Conservation (phyloP, 768 basidiomycete species). For the Mycena venus region DNA sequence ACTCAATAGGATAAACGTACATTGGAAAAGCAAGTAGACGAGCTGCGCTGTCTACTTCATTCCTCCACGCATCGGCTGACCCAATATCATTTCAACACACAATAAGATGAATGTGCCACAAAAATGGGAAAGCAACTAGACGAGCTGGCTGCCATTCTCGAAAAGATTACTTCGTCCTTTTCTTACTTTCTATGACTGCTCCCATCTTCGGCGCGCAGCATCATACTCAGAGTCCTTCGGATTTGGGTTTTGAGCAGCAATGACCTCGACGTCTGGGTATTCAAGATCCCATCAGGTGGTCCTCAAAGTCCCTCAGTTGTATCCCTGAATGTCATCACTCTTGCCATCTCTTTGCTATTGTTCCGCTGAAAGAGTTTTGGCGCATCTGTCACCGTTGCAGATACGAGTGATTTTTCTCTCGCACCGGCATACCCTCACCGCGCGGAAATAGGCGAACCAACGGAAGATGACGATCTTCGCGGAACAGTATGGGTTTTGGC, state of each 20-base stretch:
- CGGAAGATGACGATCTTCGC: slow-evolving; percentile 71
- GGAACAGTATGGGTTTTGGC: slow-evolving; percentile 58
- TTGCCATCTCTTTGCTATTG: not conserved
- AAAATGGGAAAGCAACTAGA: slow-evolving; percentile 69
- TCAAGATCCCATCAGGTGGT: slow-evolving; percentile 52
- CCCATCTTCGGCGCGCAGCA: too few species aligned
- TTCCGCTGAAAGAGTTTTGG: too few species aligned
- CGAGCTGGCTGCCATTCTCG: slow-evolving; percentile 65
- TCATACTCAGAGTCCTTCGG: too few species aligned
- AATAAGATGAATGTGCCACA: slow-evolving; percentile 38
- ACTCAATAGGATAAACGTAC: too few species aligned
- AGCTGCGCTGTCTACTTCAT: slow-evolving; percentile 8
- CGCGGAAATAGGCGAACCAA: slow-evolving; percentile 53
- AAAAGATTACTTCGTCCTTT: slow-evolving; percentile 81
- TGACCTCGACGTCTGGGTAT: too few species aligned
- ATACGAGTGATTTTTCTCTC: slow-evolving; percentile 55
- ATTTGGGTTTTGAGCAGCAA: too few species aligned
- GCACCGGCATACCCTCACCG: slow-evolving; percentile 1
- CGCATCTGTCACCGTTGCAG: slow-evolving; percentile 63
- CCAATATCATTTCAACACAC: not conserved
- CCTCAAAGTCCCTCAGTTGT: slow-evolving; percentile 65
- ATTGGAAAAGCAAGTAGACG: too few species aligned
- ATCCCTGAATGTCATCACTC: slow-evolving; percentile 64
- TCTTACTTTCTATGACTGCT: too few species aligned
- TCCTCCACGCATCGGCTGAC: not conserved